Percentiles rank a stretch among this genome's conserved stretches.
Evolutionary conservation across 768 basidiomycete species (phyloP).

Genomic region (Boletus pseudo-olivaceus): DNA sequence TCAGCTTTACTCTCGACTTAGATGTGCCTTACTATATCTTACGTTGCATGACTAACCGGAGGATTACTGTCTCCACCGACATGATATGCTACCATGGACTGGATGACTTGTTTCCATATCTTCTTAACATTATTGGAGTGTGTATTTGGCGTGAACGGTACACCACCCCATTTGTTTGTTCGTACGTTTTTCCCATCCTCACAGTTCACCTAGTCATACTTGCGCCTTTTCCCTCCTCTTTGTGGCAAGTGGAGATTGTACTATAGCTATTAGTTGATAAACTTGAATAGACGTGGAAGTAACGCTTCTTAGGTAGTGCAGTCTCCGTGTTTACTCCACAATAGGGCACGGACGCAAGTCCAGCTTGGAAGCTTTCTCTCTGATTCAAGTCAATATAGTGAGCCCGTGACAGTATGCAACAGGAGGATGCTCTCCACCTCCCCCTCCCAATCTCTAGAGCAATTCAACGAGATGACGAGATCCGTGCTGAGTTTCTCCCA

Average conservation of each 20-base stretch:
- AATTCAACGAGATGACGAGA: slow-evolving; percentile 3
- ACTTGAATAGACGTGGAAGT: background rate
- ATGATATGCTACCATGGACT: slow-evolving; percentile 20
- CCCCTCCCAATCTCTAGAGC: background rate
- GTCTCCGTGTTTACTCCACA: background rate
- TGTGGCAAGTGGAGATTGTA: background rate
- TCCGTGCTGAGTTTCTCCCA: slow-evolving; percentile 7
- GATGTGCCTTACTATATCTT: slow-evolving; percentile 23
- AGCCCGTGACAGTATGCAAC: background rate
- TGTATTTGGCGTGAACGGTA: slow-evolving; percentile 1
- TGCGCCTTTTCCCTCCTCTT: background rate
- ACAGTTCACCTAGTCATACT: background rate
- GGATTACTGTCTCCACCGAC: slow-evolving; percentile 15
- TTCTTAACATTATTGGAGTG: slow-evolving; percentile 25
- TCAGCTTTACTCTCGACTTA: slow-evolving; percentile 4
- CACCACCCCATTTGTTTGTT: slow-evolving; percentile 14
- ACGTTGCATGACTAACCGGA: slow-evolving; percentile 24
- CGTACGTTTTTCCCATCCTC: slow-evolving; percentile 8
- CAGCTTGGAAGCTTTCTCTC: too few relatives aligned
- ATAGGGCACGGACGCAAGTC: too few relatives aligned
- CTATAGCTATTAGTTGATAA: background rate
- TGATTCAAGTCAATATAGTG: background rate
- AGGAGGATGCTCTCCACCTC: background rate
- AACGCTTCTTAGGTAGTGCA: background rate
- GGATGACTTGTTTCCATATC: slow-evolving; percentile 15